A percentile compares a stretch with the other conserved stretches of the same genome.
These are phyloP conservation scores for Entelexis paramagnoliae DNA, from an alignment of 1,139 yeast species.

Conservation along the genomic window DNA sequence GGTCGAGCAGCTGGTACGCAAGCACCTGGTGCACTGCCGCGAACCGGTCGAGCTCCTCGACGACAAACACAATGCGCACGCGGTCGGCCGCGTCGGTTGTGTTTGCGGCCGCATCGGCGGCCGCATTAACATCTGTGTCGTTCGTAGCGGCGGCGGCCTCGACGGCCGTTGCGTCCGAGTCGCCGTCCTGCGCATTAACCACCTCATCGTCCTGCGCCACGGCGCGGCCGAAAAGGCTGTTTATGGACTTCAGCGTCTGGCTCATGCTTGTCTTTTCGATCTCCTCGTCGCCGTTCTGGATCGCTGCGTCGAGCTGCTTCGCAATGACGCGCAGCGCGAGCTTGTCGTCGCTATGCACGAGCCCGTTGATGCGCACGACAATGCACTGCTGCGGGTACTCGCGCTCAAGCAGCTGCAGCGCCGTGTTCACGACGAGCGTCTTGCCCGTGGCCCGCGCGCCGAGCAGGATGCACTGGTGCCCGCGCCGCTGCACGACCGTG, in stretches of 20 bases:
- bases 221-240: conserved; percentile 14
- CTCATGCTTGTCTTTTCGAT: conserved; percentile 43
- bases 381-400: conserved; percentile 43
- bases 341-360: conserved; percentile 62
- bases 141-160: background rate
- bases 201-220: background rate
- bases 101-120: no score
- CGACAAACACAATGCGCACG: conserved; percentile 62
- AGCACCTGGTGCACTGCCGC: conserved; percentile 58
- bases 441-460: conserved; percentile 82
- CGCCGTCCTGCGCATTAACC: background rate
- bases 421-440: conserved; percentile 50
- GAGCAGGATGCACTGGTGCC: conserved; percentile 66
- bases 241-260: conserved; percentile 41
- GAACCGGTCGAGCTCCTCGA: conserved; percentile 79
- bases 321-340: conserved; percentile 80
- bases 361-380: conserved; percentile 56
- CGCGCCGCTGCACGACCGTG: conserved; percentile 59
- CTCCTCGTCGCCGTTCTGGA: conserved; percentile 14
- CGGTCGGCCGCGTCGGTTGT: conserved; percentile 1
- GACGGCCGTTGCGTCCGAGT: conserved; percentile 1
- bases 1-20: conserved; percentile 75
- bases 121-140: no score
- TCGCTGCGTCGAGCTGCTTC: conserved; percentile 55
- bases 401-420: conserved; percentile 40